Evolutionary conservation across 805 yeast genomes (phyloP), one percentile per base, ranked within the genome.

Genomic region (Blastobotrys attinorum): DNA sequence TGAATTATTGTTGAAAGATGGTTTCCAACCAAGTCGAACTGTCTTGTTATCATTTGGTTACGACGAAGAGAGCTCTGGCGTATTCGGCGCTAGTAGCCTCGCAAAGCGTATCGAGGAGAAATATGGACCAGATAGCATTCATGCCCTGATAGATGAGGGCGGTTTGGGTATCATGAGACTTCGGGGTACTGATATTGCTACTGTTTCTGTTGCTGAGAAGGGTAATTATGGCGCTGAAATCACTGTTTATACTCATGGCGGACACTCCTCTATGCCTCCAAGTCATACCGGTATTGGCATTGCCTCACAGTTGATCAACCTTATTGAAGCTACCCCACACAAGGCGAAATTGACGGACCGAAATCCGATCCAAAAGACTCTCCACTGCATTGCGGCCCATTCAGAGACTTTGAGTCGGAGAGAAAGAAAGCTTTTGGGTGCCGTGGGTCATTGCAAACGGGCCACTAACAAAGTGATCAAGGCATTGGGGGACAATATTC

Each of bases 231-330:
- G 78, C 51, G 53, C 72, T 2, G 48, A 56, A 22, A 65, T 81
- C 34, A 67, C 68, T 3, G 62, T 83, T 33, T 63, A 64, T 20
- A 78, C 83, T 17, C 76, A 77, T 11, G 94, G 94, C 31, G 94
- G 94, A 6, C 94, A 83, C 57, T 77, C 90, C 1, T 81, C 89
- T 6, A 60, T 72, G n/a, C 92, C 94, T 6, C 90, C 89, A 2
- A 81, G 76, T 38, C 92, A 85, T 56, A 83, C 94, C 3, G 72
- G 83, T 2, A 83, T 86, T 62, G 95, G 92, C 10, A 72, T 85
- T 31, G 66, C 80, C 41, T 69, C 86, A 2, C 77, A 81, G 45
- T 65, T 84, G 44, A 67, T 80, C 8, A 60, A 66, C 7, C 51
- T 59, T 15, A 65, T 85, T 33, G 95, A 87, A 59, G 59, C 61